Percentiles rank a stretch among this genome's conserved stretches.
Evolutionary conservation across 2,329 filamentous ascomycete species (phyloP).

Genomic region (Fusarium decemcellulare): DNA sequence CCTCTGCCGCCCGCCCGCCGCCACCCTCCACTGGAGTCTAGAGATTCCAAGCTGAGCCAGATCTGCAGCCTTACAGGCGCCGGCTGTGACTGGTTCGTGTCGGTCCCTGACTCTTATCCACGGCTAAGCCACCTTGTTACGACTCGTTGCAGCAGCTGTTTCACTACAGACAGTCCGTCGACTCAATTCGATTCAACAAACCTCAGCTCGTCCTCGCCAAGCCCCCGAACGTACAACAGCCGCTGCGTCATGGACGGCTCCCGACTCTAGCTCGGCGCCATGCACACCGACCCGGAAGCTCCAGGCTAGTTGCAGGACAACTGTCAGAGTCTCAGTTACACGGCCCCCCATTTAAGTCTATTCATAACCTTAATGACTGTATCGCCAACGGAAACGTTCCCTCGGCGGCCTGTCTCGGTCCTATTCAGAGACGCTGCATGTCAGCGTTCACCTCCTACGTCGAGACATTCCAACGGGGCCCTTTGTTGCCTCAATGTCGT

Average conservation of each 20-base stretch:
- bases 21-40: conserved; percentile 16
- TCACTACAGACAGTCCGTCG: background rate
- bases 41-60: conserved; percentile 16
- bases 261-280: conserved; percentile 15
- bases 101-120: background rate
- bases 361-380: conserved; percentile 43
- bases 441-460: conserved; percentile 2
- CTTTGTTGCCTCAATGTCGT: conserved; percentile 13
- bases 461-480: background rate
- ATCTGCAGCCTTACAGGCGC: conserved; percentile 42
- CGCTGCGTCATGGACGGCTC: conserved; percentile 38
- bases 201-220: conserved; percentile 24
- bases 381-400: conserved; percentile 20
- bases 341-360: conserved; percentile 32
- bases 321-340: background rate
- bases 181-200: background rate
- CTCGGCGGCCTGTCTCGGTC: background rate
- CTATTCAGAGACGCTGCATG: background rate
- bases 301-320: conserved; percentile 35
- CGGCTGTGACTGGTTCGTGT: conserved; percentile 18
- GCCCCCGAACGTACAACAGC: conserved; percentile 34
- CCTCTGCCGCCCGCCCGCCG: too few relatives aligned
- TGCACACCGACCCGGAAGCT: conserved; percentile 16
- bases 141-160: conserved; percentile 7
- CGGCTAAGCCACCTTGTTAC: conserved; percentile 22